A percentile compares a stretch with the other conserved stretches of the same genome.
phyloP scores from a whole-genome alignment of 441 rosid species.

The Pelargonium fulgidum region DNA sequence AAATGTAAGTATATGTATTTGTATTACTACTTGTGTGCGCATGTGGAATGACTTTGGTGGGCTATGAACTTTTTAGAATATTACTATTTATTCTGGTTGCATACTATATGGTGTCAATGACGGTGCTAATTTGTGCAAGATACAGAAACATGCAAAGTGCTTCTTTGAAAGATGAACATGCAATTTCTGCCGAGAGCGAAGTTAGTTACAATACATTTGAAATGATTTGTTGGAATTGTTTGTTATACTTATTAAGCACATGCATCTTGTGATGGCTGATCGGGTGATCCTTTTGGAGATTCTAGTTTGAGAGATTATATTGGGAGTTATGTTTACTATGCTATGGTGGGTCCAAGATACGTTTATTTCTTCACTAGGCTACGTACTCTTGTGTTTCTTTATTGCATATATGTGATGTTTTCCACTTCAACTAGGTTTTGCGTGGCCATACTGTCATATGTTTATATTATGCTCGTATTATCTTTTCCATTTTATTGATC shows the following conservation, averaged over 20 bases:
- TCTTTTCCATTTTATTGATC: neutral
- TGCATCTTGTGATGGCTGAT: neutral
- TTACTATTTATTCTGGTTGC: neutral
- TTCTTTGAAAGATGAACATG: neutral
- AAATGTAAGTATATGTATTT: slow-evolving; percentile 60
- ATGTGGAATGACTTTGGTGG: neutral
- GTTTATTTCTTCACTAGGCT: neutral
- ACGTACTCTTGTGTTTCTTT: neutral
- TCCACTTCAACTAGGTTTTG: neutral
- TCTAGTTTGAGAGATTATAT: slow-evolving; percentile 1
- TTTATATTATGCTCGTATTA: neutral
- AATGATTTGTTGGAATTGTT: neutral
- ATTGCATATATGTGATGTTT: neutral
- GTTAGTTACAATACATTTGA: neutral
- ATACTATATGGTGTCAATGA: neutral
- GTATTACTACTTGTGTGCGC: slow-evolving; percentile 7
- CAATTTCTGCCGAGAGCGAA: neutral
- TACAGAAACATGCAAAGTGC: neutral
- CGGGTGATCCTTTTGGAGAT: neutral
- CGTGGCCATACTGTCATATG: neutral
- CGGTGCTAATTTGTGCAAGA: neutral
- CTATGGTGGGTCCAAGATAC: neutral
- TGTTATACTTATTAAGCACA: neutral
- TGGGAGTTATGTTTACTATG: neutral
- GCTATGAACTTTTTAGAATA: neutral